Evolutionary conservation across 768 basidiomycete species (phyloP), one percentile per base, ranked within the genome.

Genomic region (Termitomyces sp.): DNA sequence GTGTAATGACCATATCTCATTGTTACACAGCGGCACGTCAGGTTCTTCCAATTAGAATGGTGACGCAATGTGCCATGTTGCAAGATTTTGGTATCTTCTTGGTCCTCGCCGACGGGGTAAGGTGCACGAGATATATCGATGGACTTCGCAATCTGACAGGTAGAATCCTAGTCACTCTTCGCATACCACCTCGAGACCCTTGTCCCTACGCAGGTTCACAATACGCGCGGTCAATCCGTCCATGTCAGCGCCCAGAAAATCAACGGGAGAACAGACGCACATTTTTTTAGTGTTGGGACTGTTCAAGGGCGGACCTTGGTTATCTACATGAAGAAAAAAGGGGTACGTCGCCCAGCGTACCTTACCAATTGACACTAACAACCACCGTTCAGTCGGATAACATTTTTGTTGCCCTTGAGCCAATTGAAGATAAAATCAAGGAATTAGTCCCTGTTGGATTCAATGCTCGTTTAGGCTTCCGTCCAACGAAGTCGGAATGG

Each of bases 31-130:
- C 94, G 2, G 85, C 96, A 77, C 87, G 93, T 32, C 92, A 93
- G 32, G 95, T 98, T 18, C 78, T 98, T 3, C 95, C 97, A 68
- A 75, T 98, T 43, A 93, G 93, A 72, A 85, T 87, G 76, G 95
- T 98, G 36, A 95, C 93, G 0, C 93, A 97, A 67, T 93, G 93
- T 68, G 94, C 95, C 1, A 94, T 98, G 81, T 77, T 98, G 7
- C 93, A 97, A 67, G 91, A 95, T 61, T 97, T 96, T 71, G 92
- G 93, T 16, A 93, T 98, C 60, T 94, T 99, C 79, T 80, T 98
- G 24, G 95, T 98, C 6, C 76, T 98, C 16, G 93, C 95, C 5
- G 94, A 96, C 72, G 95, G 94, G 79, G 91, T 86, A 50, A 7
- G 32, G 30, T 16, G 20, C 10, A 22, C 12, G 18, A 39, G 37